Conservation (phyloP, 768 basidiomycete species). For the Xerocomellus amylosporus region DNA sequence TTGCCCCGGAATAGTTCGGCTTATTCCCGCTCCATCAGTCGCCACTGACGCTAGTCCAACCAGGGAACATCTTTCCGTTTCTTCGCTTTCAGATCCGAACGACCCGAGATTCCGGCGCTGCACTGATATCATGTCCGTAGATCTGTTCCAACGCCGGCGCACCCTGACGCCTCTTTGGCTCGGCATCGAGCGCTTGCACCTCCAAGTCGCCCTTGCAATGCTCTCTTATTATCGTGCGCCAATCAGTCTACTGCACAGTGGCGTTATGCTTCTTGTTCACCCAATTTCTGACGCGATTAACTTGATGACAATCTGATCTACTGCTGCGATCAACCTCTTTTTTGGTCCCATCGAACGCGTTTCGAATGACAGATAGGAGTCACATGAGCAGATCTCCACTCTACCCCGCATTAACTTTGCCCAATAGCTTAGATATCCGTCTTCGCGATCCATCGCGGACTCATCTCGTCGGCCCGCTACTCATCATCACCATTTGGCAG, state of each 20-base stretch:
- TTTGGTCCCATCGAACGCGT: not conserved
- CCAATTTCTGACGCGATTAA: conserved; percentile 10
- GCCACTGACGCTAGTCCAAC: not conserved
- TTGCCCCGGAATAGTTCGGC: conserved; percentile 2
- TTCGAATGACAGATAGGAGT: conserved; percentile 14
- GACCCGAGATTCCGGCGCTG: not conserved
- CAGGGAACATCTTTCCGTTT: conserved; percentile 6
- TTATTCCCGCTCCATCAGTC: conserved; percentile 13
- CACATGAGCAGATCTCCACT: conserved; percentile 4
- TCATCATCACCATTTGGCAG: conserved; percentile 6
- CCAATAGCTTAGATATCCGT: not conserved
- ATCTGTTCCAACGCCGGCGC: not conserved
- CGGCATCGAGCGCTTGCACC: conserved; percentile 1
- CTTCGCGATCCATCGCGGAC: conserved; percentile 25
- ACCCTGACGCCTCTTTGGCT: not conserved
- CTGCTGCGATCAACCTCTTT: conserved; percentile 15
- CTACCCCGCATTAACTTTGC: conserved; percentile 16
- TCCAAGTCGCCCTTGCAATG: not conserved
- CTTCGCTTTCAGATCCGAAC: conserved; percentile 13
- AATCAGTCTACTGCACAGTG: not conserved
- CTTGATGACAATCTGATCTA: conserved; percentile 23
- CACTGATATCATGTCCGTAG: conserved; percentile 9
- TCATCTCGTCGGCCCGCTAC: conserved; percentile 5
- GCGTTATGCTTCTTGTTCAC: conserved; percentile 7
- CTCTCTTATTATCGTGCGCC: not conserved